phyloP scores from a whole-genome alignment of 331 rosid species.

The Cydonia oblonga region DNA sequence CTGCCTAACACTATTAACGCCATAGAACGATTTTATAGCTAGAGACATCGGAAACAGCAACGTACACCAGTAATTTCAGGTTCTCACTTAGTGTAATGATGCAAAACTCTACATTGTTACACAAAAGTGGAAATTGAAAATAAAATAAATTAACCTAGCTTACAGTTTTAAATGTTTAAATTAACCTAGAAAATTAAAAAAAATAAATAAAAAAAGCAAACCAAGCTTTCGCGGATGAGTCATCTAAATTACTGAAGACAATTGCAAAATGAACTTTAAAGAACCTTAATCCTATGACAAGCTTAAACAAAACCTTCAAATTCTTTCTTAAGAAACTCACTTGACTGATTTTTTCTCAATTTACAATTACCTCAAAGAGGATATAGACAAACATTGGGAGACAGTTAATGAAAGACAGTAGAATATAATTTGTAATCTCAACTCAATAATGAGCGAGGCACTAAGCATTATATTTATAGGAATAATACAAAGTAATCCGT shows the following conservation, averaged over 20 bases:
- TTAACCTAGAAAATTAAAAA: background rate
- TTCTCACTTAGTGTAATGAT: background rate
- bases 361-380: background rate
- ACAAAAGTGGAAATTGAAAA: slow-evolving; percentile 10
- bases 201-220: background rate
- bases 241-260: background rate
- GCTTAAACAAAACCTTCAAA: background rate
- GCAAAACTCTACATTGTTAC: background rate
- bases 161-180: slow-evolving; percentile 48
- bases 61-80: background rate
- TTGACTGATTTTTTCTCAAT: background rate
- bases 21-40: background rate
- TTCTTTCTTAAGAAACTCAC: background rate
- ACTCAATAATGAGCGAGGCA: no score
- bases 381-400: background rate
- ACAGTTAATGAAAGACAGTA: no score
- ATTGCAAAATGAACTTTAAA: background rate
- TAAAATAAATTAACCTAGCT: slow-evolving; percentile 17
- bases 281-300: background rate
- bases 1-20: background rate
- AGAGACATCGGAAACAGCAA: background rate
- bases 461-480: no score
- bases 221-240: background rate
- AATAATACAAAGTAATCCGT: no score
- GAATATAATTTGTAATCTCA: no score